A percentile compares a stretch with the other conserved stretches of the same genome.
These are phyloP conservation scores for Colletotrichum sp. DNA, from an alignment of 2,329 filamentous ascomycete genomes.

Conservation along the genomic window DNA sequence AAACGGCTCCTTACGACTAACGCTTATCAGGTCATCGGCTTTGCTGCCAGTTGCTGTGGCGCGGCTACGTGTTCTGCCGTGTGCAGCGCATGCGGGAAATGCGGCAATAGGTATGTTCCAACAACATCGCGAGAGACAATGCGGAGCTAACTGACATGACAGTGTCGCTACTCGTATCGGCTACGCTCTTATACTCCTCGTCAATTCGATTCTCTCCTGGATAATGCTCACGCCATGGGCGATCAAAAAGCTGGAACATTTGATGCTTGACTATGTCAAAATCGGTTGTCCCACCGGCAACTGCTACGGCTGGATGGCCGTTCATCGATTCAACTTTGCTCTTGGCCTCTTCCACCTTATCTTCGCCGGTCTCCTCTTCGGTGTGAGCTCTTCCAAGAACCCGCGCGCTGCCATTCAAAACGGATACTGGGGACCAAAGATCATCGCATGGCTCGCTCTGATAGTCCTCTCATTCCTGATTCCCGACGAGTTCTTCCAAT, in stretches of 20 bases:
- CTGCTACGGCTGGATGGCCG: conserved; percentile 94
- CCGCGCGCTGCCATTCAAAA: conserved; percentile 90
- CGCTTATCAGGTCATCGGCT: conserved; percentile 68
- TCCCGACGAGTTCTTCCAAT: conserved; percentile 90
- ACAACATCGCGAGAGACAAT: not conserved
- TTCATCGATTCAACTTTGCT: conserved; percentile 97
- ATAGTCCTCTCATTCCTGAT: conserved; percentile 95
- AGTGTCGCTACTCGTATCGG: conserved; percentile 97
- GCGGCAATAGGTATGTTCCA: conserved; percentile 81
- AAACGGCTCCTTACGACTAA: not conserved
- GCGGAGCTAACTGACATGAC: conserved; percentile 19
- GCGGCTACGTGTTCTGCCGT: conserved; percentile 96
- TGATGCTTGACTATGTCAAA: conserved; percentile 94
- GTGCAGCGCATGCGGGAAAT: conserved; percentile 95
- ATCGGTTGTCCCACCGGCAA: conserved; percentile 90
- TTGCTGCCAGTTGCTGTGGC: conserved; percentile 91
- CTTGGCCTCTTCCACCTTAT: conserved; percentile 93
- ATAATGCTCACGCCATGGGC: conserved; percentile 99
- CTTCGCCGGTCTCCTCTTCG: conserved; percentile 82
- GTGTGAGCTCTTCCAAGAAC: conserved; percentile 86
- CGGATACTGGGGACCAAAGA: conserved; percentile 98
- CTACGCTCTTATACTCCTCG: conserved; percentile 90
- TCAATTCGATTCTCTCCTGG: conserved; percentile 98
- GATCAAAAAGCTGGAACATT: conserved; percentile 89
- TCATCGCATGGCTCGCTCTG: conserved; percentile 85